Evolutionary conservation across 2,329 filamentous ascomycete genomes (phyloP).

Genomic region (Paecilomyces dactylethromorphus): DNA sequence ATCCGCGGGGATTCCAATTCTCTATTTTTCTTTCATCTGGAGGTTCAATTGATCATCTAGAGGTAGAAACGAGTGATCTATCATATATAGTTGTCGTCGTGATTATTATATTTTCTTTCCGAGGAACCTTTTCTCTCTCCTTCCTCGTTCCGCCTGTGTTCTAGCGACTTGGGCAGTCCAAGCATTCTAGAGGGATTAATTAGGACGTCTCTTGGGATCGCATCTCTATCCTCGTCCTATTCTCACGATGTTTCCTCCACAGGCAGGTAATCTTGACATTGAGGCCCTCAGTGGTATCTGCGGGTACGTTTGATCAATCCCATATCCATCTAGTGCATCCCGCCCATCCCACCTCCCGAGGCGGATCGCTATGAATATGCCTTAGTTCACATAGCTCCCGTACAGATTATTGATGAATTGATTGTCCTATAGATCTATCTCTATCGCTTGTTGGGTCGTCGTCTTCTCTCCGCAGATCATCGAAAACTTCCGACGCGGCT

Average conservation of each 20-base stretch:
- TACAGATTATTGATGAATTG: conserved; percentile 1
- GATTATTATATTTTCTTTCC: not conserved
- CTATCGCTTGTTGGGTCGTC: conserved; percentile 95
- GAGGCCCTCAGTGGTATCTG: conserved; percentile 89
- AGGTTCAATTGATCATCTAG: not conserved
- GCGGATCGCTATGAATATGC: not conserved
- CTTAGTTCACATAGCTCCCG: not conserved
- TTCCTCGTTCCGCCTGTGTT: not conserved
- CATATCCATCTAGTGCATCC: not conserved
- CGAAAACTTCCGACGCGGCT: conserved; percentile 81
- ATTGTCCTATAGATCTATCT: conserved; percentile 63
- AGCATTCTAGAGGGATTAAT: not conserved
- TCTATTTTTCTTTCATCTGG: not conserved
- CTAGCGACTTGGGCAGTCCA: not conserved
- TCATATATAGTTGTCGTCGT: not conserved
- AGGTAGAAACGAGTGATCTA: not conserved
- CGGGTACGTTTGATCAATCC: conserved; percentile 49
- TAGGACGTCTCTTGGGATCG: not conserved
- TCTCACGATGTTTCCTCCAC: conserved; percentile 30
- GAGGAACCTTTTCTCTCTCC: not conserved
- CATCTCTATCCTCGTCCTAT: not conserved
- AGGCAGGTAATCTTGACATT: conserved; percentile 62
- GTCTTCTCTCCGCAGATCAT: conserved; percentile 97
- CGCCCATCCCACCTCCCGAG: conserved; percentile 2
- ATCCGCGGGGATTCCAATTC: not conserved